Base-by-base conservation (phyloP, 2,329 filamentous ascomycete genomes). In the Cryphonectria radicalis region DNA sequence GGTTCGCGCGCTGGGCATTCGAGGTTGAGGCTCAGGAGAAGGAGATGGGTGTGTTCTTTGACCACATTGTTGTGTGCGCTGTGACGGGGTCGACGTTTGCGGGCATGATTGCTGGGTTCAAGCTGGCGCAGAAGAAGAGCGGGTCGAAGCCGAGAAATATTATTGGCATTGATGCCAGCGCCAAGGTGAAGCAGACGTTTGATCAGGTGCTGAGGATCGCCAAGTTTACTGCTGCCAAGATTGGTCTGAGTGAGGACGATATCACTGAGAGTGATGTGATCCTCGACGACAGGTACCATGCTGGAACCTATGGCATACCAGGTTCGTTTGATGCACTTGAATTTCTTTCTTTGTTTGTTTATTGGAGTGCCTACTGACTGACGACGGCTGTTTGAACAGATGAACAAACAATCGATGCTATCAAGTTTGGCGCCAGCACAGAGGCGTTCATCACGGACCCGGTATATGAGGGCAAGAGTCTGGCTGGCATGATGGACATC, bases 371-470 rank as follows among this genome's bases (percentile, higher is more conserved):
- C 14, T 40, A 19, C 57, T 68, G 25, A 68, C 55, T 32, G 4
- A 35, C n/a, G 8, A 35, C 1, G 6, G 22, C 8, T 25, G 0
- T 42, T 4, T 46, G 1, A 22, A 59, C 91, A 0, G 89, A 92
- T 74, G 81, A 88, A 78, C 82, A 82, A 76, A 93, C 91, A 1
- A 85, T 91, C 66, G 89, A 89, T 43, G 91, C 91, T 0, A 93
- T 93, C 77, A 87, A 86, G 78, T 90, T 92, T 77, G 90, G 89
- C 6, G 91, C 91, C 0, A 79, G 83, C 71, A 92, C 88, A 0
- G 92, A 93, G 81, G 91, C 87, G 0, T 90, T 93, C 75, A 91
- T 93, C 73, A 93, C 91, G 0, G 91, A 93, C 77, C 91, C 91
- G 0, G 91, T 93, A 1, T 93, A 93, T 76, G 91, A 93, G 81